Evolutionary conservation across 108 stramenopile species (phyloP).

Genomic region (Pseudonitzschia pungens): DNA sequence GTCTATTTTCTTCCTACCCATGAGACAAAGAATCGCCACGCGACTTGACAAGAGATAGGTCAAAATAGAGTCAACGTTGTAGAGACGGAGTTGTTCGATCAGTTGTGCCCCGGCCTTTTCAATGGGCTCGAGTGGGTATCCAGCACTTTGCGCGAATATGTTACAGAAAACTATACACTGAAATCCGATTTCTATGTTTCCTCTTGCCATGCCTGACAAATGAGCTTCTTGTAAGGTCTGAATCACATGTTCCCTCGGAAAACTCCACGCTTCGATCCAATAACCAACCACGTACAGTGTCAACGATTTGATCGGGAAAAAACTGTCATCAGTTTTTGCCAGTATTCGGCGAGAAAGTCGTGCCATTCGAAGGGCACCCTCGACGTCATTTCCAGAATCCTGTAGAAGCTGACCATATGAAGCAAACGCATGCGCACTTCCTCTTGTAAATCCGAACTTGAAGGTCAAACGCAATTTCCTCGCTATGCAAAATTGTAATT

Average conservation of each 20-base stretch:
- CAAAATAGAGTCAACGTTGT: conserved; percentile 13
- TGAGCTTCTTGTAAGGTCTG: conserved; percentile 18
- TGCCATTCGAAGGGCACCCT: conserved; percentile 34
- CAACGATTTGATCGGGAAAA: neutral
- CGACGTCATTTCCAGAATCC: conserved; percentile 6
- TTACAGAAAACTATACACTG: conserved; percentile 20
- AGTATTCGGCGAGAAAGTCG: conserved; percentile 20
- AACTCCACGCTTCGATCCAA: conserved; percentile 34
- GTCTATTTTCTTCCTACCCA: conserved; percentile 9
- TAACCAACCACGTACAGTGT: conserved; percentile 15
- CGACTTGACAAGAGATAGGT: conserved; percentile 4
- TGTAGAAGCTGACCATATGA: conserved; percentile 23
- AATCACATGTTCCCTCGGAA: conserved; percentile 19
- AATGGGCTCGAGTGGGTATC: conserved; percentile 31
- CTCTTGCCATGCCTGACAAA: conserved; percentile 29
- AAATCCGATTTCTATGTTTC: conserved; percentile 34
- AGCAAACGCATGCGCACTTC: conserved; percentile 27
- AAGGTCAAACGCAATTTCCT: conserved; percentile 23
- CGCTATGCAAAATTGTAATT: conserved; percentile 25
- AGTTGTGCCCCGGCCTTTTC: conserved; percentile 28
- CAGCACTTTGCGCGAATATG: conserved; percentile 21
- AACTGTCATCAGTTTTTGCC: conserved; percentile 7
- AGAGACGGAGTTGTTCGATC: conserved; percentile 22
- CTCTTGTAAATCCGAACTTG: conserved; percentile 26
- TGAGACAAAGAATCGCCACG: conserved; percentile 21